Evolutionary conservation across 768 basidiomycete genomes (phyloP).

Genomic region (Pleurotus djamor): DNA sequence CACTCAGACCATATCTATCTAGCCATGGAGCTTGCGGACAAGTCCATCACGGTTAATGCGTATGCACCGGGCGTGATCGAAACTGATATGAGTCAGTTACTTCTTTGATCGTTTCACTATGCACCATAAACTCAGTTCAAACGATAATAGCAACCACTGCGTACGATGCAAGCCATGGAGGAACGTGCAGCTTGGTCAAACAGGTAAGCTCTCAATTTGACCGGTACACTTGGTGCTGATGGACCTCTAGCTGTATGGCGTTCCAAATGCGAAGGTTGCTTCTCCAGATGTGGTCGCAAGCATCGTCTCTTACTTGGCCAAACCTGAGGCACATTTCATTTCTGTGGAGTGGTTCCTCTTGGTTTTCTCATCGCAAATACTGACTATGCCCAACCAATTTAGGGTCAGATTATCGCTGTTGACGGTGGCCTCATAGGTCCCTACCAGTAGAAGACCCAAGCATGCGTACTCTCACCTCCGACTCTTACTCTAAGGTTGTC

Average conservation of each 20-base stretch:
- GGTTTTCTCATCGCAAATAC: not conserved
- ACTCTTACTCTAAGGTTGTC: too few relatives aligned
- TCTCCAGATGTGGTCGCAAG: slow-evolving; percentile 29
- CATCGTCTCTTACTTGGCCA: slow-evolving; percentile 33
- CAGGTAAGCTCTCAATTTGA: not conserved
- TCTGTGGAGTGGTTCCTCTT: slow-evolving; percentile 16
- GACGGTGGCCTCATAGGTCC: slow-evolving; percentile 7
- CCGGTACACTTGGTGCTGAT: not conserved
- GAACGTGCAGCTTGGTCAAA: not conserved
- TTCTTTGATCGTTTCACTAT: not conserved
- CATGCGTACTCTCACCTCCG: too few relatives aligned
- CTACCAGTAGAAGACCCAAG: not conserved
- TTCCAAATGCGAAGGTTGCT: slow-evolving; percentile 17
- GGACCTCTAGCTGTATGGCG: not conserved
- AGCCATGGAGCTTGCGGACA: slow-evolving; percentile 26
- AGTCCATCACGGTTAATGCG: slow-evolving; percentile 35
- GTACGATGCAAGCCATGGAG: not conserved
- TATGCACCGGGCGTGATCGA: slow-evolving; percentile 33
- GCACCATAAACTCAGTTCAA: not conserved
- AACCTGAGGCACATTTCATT: slow-evolving; percentile 29
- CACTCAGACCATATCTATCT: slow-evolving; percentile 8
- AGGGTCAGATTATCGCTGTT: slow-evolving; percentile 6
- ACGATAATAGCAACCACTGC: not conserved
- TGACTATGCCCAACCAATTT: not conserved
- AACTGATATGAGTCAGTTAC: slow-evolving; percentile 24